phyloP scores from a whole-genome alignment of 495 filamentous ascomycete species.

The Trichoderma erinaceum region DNA sequence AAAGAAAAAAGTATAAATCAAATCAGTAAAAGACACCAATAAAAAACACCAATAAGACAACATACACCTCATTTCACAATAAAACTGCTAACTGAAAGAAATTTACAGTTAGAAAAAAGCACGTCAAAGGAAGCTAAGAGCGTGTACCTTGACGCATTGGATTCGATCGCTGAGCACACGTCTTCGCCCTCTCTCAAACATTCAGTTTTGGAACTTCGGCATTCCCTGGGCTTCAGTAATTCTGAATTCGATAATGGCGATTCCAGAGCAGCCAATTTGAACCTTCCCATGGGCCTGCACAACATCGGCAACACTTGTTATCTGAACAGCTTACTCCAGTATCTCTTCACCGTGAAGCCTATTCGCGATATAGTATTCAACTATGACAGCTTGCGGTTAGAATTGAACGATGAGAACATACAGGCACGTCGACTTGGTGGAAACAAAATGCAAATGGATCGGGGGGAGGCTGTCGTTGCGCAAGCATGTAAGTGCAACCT shows the following conservation, averaged over 20 bases:
- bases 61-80: not conserved
- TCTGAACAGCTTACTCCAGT: constrained; percentile 92
- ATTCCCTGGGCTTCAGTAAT: not conserved
- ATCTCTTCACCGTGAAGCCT: constrained; percentile 82
- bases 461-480: constrained; percentile 38
- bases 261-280: not conserved
- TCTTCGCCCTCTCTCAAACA: not conserved
- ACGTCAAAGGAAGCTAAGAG: not conserved
- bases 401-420: constrained; percentile 53
- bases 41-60: no score
- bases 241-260: not conserved
- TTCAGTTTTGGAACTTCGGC: not conserved
- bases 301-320: constrained; percentile 99
- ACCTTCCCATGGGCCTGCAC: constrained; percentile 71
- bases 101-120: not conserved
- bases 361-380: constrained; percentile 74
- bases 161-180: constrained; percentile 5
- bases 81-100: not conserved
- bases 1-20: not conserved
- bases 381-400: constrained; percentile 59
- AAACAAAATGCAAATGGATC: constrained; percentile 28
- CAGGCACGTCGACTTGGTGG: constrained; percentile 58
- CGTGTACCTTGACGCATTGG: not conserved
- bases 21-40: not conserved
- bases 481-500: constrained; percentile 50